Base-by-base conservation (phyloP, 1,139 yeast genomes). In the Taphrina communis region DNA sequence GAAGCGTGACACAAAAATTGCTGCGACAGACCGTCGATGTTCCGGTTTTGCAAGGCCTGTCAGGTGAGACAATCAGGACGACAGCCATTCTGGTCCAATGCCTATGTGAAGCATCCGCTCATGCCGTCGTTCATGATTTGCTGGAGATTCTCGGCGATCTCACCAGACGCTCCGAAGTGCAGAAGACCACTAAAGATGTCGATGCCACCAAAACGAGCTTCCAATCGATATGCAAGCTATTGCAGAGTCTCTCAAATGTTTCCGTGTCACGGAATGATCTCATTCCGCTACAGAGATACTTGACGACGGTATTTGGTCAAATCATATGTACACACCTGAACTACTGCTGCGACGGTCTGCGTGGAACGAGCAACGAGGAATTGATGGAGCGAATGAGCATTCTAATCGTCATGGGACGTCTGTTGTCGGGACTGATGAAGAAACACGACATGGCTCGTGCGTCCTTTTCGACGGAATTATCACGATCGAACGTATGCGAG, bases 391-490 rank as follows among this genome's bases (percentile, higher is more conserved):
- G 44, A 8, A 9, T 31, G 62, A 42, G 42, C 14, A 21, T 46
- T 14, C 19, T 58, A 14, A 46, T 44, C 3, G 62, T 46, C 52
- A 31, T 58, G 39, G 62, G 62, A 2, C 51, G 62, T 12, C 38
- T 25, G 44, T n/a, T 53, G 25, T 59, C 61, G 12, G 14, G 19
- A 14, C 17, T 63, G 60, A 6, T 55, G 14, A 51, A 55, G 46
- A 44, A 25, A 35, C 44, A 63, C 48, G 39, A 44, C 7, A 17
- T 63, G 38, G 14, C 52, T 17, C 31, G 38, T 6, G 38, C 44
- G 4, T n/a, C 48, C 14, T 63, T 63, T 55, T 61, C 67, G 7
- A 25, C 51, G 21, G 67, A 63, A 8, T 12, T 63, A 35, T 31
- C 53, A 8, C 67, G 51, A 19, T 42, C 61, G 11, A 46, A 55